Conservation (phyloP, 2,329 filamentous ascomycete genomes). For the Hypoxylon rubiginosum region DNA sequence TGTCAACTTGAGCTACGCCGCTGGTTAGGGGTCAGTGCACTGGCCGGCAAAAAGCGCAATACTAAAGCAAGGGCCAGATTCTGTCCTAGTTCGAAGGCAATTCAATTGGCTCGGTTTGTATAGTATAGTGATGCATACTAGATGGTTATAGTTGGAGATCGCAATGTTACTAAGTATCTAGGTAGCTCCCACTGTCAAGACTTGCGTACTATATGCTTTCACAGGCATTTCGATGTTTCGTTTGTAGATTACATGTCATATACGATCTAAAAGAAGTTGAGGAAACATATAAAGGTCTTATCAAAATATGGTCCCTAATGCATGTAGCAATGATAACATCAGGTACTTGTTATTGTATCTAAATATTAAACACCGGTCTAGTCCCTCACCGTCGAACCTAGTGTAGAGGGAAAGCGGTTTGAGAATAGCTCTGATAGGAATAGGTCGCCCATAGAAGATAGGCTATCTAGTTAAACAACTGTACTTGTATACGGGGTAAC, state of each 20-base stretch:
- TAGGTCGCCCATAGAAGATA: neutral
- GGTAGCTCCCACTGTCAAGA: neutral
- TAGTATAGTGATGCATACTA: too few relatives aligned
- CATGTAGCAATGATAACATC: neutral
- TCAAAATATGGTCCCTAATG: neutral
- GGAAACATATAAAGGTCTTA: too few relatives aligned
- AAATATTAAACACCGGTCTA: neutral
- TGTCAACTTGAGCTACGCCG: too few relatives aligned
- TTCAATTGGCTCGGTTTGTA: too few relatives aligned
- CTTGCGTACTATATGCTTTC: too few relatives aligned
- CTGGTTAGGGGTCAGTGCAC: too few relatives aligned
- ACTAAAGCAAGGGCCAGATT: too few relatives aligned
- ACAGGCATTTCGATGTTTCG: too few relatives aligned
- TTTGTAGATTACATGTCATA: neutral
- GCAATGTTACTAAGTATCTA: too few relatives aligned
- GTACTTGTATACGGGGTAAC: neutral
- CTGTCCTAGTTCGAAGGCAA: too few relatives aligned
- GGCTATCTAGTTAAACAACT: neutral
- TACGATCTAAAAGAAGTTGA: neutral
- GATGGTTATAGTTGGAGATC: too few relatives aligned
- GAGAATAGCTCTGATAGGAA: neutral
- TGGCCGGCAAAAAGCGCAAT: too few relatives aligned
- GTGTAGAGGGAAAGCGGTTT: neutral
- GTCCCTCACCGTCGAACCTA: neutral
- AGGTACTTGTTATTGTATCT: neutral